Evolutionary conservation across 2,329 filamentous ascomycete genomes (phyloP).

Genomic region (Blastomyces silverae): DNA sequence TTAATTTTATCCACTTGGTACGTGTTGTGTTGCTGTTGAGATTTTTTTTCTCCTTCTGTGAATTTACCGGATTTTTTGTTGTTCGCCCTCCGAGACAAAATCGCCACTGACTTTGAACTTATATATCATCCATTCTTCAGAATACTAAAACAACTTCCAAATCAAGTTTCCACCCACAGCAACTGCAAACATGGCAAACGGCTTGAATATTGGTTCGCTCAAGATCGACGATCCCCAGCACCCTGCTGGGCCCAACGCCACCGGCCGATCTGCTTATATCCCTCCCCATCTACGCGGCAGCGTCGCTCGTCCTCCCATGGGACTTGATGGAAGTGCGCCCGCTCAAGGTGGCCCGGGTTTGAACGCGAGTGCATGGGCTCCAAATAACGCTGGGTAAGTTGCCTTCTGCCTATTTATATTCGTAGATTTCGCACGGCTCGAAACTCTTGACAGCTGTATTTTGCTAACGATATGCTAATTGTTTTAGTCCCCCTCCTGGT

Average conservation of each 20-base stretch:
- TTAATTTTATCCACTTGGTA: neutral
- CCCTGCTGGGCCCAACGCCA: constrained; percentile 43
- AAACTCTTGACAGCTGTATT: neutral
- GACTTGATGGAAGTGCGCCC: constrained; percentile 35
- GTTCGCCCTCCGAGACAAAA: neutral
- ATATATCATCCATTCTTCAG: constrained; percentile 4
- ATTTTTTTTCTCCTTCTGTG: neutral
- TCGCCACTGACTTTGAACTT: constrained; percentile 3
- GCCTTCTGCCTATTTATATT: constrained; percentile 35
- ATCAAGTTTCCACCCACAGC: neutral
- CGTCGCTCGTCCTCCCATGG: constrained; percentile 26
- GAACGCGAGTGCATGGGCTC: constrained; percentile 35
- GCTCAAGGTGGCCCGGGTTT: constrained; percentile 26
- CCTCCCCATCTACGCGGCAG: constrained; percentile 55
- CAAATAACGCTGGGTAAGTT: constrained; percentile 25
- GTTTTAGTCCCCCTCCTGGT: constrained; percentile 24
- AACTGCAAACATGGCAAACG: constrained; percentile 43
- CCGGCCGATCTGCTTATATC: constrained; percentile 57
- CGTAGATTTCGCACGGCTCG: neutral
- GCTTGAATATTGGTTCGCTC: constrained; percentile 52
- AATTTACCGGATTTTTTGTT: neutral
- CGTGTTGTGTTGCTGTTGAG: neutral
- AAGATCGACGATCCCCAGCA: constrained; percentile 58
- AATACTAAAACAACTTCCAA: constrained; percentile 7
- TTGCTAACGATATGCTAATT: constrained; percentile 17